Conservation (phyloP, 1,139 yeast genomes). For the Meyerozyma guilliermondii region DNA sequence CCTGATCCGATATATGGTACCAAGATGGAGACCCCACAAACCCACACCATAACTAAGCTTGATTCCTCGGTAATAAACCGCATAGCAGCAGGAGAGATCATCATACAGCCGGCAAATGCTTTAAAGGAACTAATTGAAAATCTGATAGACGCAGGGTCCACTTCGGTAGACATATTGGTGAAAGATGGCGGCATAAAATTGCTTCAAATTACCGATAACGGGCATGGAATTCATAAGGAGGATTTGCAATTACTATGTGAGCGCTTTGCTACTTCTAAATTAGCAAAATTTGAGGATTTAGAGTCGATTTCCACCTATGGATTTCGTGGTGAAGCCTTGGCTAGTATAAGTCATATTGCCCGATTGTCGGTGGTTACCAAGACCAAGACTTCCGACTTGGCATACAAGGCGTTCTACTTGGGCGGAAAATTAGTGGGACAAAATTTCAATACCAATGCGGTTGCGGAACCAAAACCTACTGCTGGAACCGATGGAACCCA, state of each 20-base stretch:
- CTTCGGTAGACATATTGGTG: constrained; percentile 45
- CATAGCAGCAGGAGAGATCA: constrained; percentile 97
- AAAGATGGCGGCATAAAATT: constrained; percentile 52
- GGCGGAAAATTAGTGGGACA: constrained; percentile 55
- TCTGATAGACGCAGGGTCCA: constrained; percentile 47
- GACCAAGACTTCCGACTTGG: constrained; percentile 55
- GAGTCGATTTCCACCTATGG: constrained; percentile 49
- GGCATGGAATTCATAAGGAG: constrained; percentile 41
- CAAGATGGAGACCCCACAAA: background rate
- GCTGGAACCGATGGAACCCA: constrained; percentile 92
- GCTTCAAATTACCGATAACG: constrained; percentile 51
- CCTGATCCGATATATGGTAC: background rate
- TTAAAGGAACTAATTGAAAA: constrained; percentile 54
- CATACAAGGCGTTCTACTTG: constrained; percentile 59
- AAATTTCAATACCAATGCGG: constrained; percentile 22
- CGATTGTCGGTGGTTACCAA: constrained; percentile 77
- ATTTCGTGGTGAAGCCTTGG: constrained; percentile 59
- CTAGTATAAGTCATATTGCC: constrained; percentile 57
- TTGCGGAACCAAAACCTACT: constrained; percentile 56
- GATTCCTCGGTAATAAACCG: constrained; percentile 72
- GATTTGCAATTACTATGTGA: constrained; percentile 50
- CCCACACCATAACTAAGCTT: constrained; percentile 30
- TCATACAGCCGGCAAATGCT: constrained; percentile 85
- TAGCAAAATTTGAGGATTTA: constrained; percentile 46
- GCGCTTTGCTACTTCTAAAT: constrained; percentile 54